Evolutionary conservation across 495 filamentous ascomycete species (phyloP), one percentile per base, ranked within the genome.

Genomic region (Trichoderma reesei): DNA sequence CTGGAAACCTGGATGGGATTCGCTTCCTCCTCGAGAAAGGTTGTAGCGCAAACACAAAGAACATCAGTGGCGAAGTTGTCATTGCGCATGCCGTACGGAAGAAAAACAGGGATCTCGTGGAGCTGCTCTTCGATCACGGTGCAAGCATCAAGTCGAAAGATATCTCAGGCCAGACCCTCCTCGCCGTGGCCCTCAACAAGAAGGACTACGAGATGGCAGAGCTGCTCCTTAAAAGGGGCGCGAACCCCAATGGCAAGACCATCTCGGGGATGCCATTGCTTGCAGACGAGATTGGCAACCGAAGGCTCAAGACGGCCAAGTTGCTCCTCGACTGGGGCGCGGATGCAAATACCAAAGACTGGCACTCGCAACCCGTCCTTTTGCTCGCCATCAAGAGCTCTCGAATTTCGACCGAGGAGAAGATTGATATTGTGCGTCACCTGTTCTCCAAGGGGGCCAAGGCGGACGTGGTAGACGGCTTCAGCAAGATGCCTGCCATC

Each of bases 381-480:
- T 5, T 64, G 4, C n/a, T 26, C 1, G 48, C 51, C n/a, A 37
- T 64, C 48, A 64, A 41, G 31, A 42, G 59, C 63, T 13, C 31
- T 6, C 41, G 34, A 10, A 11, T 59, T 1, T 39, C 46, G 1
- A 9, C 89, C 4, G 46, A 39, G 4, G 48, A 59, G 1, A 64
- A 64, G 37, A 31, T 59, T 16, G 63, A 63, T 16, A 38, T 63
- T 1, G 18, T 64, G 13, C 63, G 59, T 11, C 39, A 64, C 1
- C 64, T 69, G 4, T 48, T 65, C 64, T 16, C 48, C 18, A 62
- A 64, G 38, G 68, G 68, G 3, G 65, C 65, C 11, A 44, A 64
- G 20, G 61, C 38, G 31, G 59, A 66, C 61, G 41, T 59, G 5
- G 26, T 20, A 6, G 65, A 67, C 14, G 26, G 11, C 5, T 31